Evolutionary conservation across 2,329 filamentous ascomycete species (phyloP).

Genomic region (Endoconidiophora laricicola): DNA sequence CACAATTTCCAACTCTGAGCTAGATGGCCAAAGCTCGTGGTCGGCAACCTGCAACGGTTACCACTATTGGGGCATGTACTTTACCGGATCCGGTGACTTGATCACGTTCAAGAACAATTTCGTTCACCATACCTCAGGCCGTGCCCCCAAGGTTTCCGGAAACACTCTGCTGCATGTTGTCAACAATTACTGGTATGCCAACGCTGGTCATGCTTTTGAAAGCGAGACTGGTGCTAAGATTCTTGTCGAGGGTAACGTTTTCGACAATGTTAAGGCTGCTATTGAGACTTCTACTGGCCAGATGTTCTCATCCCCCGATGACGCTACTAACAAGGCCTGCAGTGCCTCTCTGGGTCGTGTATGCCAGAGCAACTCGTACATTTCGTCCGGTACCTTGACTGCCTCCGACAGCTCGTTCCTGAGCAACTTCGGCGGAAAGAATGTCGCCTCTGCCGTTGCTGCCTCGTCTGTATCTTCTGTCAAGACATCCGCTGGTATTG

Average conservation of each 20-base stretch:
- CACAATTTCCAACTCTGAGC: slow-evolving; percentile 42
- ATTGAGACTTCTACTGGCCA: slow-evolving; percentile 22
- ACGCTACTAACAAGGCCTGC: slow-evolving; percentile 26
- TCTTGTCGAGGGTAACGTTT: slow-evolving; percentile 40
- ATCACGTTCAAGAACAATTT: slow-evolving; percentile 45
- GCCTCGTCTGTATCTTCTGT: slow-evolving; percentile 1
- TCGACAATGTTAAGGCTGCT: slow-evolving; percentile 33
- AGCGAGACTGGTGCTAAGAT: slow-evolving; percentile 26
- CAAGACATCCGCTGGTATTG: slow-evolving; percentile 8
- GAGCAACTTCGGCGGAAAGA: slow-evolving; percentile 34
- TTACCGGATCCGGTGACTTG: slow-evolving; percentile 37
- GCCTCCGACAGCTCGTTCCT: slow-evolving; percentile 32
- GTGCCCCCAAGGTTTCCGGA: slow-evolving; percentile 39
- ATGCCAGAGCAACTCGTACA: slow-evolving; percentile 35
- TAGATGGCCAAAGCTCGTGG: slow-evolving; percentile 36
- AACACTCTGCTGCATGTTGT: slow-evolving; percentile 40
- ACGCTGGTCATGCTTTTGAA: slow-evolving; percentile 41
- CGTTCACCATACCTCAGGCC: slow-evolving; percentile 40
- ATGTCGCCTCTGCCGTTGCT: slow-evolving; percentile 27
- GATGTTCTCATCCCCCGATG: slow-evolving; percentile 20
- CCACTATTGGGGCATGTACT: slow-evolving; percentile 44
- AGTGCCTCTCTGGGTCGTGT: slow-evolving; percentile 27
- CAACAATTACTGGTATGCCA: slow-evolving; percentile 45
- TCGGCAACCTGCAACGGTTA: slow-evolving; percentile 40
- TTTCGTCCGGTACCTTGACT: slow-evolving; percentile 23